Base-by-base conservation (phyloP, 768 basidiomycete species). In the Lactarius hengduanensis region DNA sequence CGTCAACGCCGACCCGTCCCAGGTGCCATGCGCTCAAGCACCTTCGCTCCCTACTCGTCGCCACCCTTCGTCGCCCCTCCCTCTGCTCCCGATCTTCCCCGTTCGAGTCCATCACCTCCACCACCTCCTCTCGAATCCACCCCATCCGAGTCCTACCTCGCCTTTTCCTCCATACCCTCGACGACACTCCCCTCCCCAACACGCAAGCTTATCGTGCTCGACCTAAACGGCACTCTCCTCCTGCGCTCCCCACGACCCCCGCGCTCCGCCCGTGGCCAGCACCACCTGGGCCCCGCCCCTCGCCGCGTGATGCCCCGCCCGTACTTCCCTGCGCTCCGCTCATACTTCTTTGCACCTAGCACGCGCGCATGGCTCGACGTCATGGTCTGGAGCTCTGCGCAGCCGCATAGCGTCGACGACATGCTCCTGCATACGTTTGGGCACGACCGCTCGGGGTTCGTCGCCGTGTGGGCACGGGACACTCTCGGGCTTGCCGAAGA, bases 381-480 rank as follows among this genome's bases (percentile, higher is more conserved):
- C 4, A 94, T 94, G 89, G 83, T 95, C 4, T 95, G 92, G 92
- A 91, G 89, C 72, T 91, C 89, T 2, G 92, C 92, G 4, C 90
- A 92, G 72, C 90, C 91, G 2, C 87, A 87, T 59, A 91, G 84
- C 72, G 92, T 92, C 10, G 75, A 77, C 0, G 86, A 88, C 70
- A 94, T 94, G 92, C 88, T 90, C 0, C 74, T 82, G 26, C 79
- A 78, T 41, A 81, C 82, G 40, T 92, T 93, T 73, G 84, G 80
- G 13, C 71, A 76, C 5, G 61, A 74, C 0, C 72, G 76, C 32
- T 76, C 77, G 59, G 71, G 74, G 20, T 76, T 92, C 5, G 75
- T 84, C 18, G 89, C 86, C 0, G 79, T 92, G 0, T 94, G 92
- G 92, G 90, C 90, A 18, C 80, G 93, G 58, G 90, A 90, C 72